Base-by-base conservation (phyloP, 106 monocot genomes). In the Phalaenopsis equestris region DNA sequence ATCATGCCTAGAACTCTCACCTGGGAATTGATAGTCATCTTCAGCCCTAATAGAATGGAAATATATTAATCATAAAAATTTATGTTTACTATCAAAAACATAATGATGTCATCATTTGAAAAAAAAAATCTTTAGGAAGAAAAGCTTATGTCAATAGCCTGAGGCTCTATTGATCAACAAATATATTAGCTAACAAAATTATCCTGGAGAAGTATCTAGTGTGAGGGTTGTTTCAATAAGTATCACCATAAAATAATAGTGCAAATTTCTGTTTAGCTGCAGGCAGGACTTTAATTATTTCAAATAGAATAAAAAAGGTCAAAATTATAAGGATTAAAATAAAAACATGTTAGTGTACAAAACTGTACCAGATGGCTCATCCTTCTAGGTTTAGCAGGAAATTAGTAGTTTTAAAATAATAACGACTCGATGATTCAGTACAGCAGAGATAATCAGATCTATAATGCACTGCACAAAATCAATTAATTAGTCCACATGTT, bases 1-100 rank as follows among this genome's bases (percentile, higher is more conserved):
- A 38, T 96, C 90, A 70, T 73, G 86, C 79, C 83, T 94, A 84
- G 68, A 79, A 84, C 87, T 93, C n/a, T 88, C 91, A 84, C 67
- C 37, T 80, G 82, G 83, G 68, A 77, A 19, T 83, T 79, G 85
- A 80, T 67, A 89, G 21, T 87, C 91, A 48, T 67, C 65, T 45
- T 90, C 89, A 86, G 70, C 82, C 52, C 52, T 77, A 88, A 87
- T 52, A 56, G 8, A 43, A 37, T 16, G 8, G 10, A 16, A 42
- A 16, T 2, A n/a, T 10, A 79, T 30, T 30, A 58, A 75, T 43
- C 75, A 19, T 38, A 43, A 6, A 37, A 37, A 36, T 37, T 61
- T 21, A 61, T 19, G 19, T 61, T 61, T 61, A n/a, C 61, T 2
- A 19, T n/a, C 17, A 61, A 61, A 21, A 61, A 5, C 5, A 4